A percentile compares a stretch with the other conserved stretches of the same genome.
These are phyloP conservation scores for Westerdykella ornata DNA, from an alignment of 2,329 filamentous ascomycete species.

Conservation along the genomic window DNA sequence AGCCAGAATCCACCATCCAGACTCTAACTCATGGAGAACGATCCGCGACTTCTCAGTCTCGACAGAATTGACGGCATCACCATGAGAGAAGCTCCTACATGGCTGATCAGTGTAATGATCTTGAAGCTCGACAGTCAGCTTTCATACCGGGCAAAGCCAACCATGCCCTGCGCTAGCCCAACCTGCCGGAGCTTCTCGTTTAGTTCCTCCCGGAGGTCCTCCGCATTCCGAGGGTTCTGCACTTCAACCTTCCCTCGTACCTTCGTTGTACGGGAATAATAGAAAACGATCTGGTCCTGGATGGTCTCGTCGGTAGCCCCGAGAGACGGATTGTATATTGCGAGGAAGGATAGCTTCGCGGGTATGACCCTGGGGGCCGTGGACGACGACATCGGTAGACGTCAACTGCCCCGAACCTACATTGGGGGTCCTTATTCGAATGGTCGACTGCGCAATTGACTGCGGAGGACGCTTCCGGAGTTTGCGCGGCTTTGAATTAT, in stretches of 20 bases:
- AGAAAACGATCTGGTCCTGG: constrained; percentile 85
- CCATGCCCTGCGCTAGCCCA: constrained; percentile 93
- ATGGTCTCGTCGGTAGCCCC: constrained; percentile 66
- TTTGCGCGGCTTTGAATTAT: no score
- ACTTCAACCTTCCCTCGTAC: constrained; percentile 24
- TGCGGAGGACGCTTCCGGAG: no score
- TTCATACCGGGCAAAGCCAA: constrained; percentile 68
- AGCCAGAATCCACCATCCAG: constrained; percentile 91
- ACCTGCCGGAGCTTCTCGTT: constrained; percentile 89
- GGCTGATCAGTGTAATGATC: constrained; percentile 9
- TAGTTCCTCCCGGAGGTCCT: constrained; percentile 52
- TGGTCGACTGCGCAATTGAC: background rate
- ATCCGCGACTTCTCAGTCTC: constrained; percentile 87
- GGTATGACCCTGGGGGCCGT: constrained; percentile 50
- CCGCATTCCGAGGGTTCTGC: constrained; percentile 32
- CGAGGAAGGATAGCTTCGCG: constrained; percentile 80
- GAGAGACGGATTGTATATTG: constrained; percentile 89
- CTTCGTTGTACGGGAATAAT: constrained; percentile 55
- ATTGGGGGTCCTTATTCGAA: background rate
- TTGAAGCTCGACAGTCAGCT: constrained; percentile 3
- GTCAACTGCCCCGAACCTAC: no score
- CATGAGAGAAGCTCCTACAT: constrained; percentile 69
- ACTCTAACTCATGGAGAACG: constrained; percentile 78
- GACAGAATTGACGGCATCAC: constrained; percentile 69
- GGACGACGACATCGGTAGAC: constrained; percentile 20